Evolutionary conservation across 2,329 filamentous ascomycete species (phyloP), one percentile per base, ranked within the genome.

Genomic region (Myriosclerotinia curreyana): DNA sequence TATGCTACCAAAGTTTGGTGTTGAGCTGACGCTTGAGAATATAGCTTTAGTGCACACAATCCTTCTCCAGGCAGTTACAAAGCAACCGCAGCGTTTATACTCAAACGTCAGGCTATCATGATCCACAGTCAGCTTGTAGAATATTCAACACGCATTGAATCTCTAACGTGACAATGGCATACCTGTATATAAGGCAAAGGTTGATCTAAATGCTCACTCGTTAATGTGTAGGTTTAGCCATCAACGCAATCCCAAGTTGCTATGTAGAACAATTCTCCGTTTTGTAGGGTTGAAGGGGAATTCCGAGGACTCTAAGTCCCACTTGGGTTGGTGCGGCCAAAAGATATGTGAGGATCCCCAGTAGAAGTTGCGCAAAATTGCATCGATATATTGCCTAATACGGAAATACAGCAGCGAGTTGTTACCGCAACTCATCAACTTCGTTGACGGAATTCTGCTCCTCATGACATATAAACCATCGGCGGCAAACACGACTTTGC

Each of bases 11-110:
- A 2, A 52, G 3, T 52, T 52, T 8, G 9, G 9, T 34, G 31
- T 52, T 20, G 1, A 2, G n/a, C 20, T 36, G 2, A 8, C 4
- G 9, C 2, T 52, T 7, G 4, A 42, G 15, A 17, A 42, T 20
- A 17, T 17, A 17, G 40, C 40, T 42, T 42, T 51, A 17, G 3
- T 15, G 3, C 11, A 22, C 2, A 4, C 6, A 7, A 14, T 38
- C 8, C 0, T 38, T 38, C 2, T 14, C 20, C 31, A 22, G 34
- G 22, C n/a, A 0, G 8, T 7, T 9, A 0, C n/a, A 9, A 22
- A 17, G 34, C 51, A 12, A 38, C 9, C n/a, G 34, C 34, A 38
- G 3, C n/a, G 11, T 25, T 22, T 9, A n/a, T 36, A 22, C 31
- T 12, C 8, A 7, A n/a, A n/a, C n/a, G n/a, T n/a, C 1, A 52